These are phyloP conservation scores for Spinacia oleracea DNA, from an alignment of 179 eudicot species.

Conservation along the genomic window DNA sequence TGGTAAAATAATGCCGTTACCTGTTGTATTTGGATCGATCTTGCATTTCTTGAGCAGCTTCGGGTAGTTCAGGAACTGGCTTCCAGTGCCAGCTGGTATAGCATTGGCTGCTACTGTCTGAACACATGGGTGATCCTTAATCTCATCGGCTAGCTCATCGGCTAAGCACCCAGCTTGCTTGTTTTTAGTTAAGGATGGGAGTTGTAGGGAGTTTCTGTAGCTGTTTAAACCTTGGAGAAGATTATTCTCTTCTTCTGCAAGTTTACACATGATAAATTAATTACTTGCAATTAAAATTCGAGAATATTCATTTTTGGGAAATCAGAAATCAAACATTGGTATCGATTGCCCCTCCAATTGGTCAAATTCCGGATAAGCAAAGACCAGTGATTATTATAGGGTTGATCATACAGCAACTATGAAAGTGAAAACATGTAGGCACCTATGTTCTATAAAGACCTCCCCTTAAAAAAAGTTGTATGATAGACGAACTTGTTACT, in stretches of 20 bases:
- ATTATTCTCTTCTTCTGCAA: conserved; percentile 55
- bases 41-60: conserved; percentile 53
- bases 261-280: not conserved
- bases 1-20: conserved; percentile 60
- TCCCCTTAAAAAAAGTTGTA: too few relatives aligned
- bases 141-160: conserved; percentile 52
- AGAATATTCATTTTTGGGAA: not conserved
- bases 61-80: conserved; percentile 42
- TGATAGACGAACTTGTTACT: too few relatives aligned
- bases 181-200: conserved; percentile 47
- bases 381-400: too few relatives aligned
- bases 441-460: too few relatives aligned
- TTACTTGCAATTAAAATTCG: not conserved
- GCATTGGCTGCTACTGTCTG: conserved; percentile 33
- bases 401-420: not conserved
- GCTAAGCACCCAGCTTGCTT: conserved; percentile 70
- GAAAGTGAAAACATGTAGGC: not conserved
- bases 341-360: not conserved
- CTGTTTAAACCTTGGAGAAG: conserved; percentile 82
- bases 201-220: conserved; percentile 44
- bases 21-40: conserved; percentile 45
- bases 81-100: conserved; percentile 27
- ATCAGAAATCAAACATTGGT: not conserved
- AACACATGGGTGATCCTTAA: conserved; percentile 46
- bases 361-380: too few relatives aligned